Evolutionary conservation across 371 early-diverging fungal species (phyloP), one percentile per base, ranked within the genome.

Genomic region (Fennellomyces sp.): DNA sequence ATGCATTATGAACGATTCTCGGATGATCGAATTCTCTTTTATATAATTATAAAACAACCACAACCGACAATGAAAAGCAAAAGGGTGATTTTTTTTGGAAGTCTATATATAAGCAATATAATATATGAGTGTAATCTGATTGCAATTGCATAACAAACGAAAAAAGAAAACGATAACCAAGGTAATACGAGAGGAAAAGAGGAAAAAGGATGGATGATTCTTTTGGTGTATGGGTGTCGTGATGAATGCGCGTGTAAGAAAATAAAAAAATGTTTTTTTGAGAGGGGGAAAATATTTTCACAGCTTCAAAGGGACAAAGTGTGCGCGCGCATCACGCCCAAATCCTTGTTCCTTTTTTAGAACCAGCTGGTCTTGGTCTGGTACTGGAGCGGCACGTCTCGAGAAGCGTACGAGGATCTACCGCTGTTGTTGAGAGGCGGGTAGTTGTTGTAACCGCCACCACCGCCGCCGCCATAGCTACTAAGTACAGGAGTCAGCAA

Each of bases 281-380:
- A 49, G 23, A 49, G 49, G 27, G 41, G 49, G 23, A 27, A 49
- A 49, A 39, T 6, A 13, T 39, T 33, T 33, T 33, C 12, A 7
- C 12, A 7, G 33, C 8, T 33, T 33, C 10, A 10, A 10, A 10
- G 5, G 10, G n/a, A 11, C 10, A 10, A n/a, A 39, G 39, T n/a
- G 39, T n/a, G 15, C n/a, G 11, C 45, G 5, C 21, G 45, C 45
- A n/a, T n/a, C 45, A 21, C n/a, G 3, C 39, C 13, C 13, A 5
- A 39, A 39, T 39, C 13, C 13, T 13, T 45, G 17, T 28, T 33
- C 47, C 55, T 60, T 45, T 41, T 60, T 83, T 81, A 90, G 72
- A 90, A 90, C 90, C 90, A 90, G 80, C 87, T 89, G 60, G 83
- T 84, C 75, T 81, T 81, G 61, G 63, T 76, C 56, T 80, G 80